Conservation (phyloP, 2,329 filamentous ascomycete species). For the Aspergillus chevalieri region DNA sequence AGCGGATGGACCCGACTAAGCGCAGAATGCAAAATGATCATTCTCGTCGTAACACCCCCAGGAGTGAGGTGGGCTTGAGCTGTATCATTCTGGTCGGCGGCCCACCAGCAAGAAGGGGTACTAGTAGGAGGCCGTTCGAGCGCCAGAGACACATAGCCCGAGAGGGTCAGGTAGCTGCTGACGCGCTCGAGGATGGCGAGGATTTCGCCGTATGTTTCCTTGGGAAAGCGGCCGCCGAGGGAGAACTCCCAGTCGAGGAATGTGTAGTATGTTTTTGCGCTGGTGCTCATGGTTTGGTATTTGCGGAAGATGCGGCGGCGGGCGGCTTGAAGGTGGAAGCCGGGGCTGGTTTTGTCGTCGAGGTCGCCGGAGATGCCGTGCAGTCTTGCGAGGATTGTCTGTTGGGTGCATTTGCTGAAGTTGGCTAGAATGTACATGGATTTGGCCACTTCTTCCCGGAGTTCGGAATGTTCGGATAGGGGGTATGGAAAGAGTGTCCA, state of each 20-base stretch:
- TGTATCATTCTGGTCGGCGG: not conserved
- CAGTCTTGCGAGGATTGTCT: not conserved
- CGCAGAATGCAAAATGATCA: no score
- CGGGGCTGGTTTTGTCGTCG: not conserved
- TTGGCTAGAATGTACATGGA: not conserved
- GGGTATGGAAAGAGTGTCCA: not conserved
- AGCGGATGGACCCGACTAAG: no score
- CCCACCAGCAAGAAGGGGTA: not conserved
- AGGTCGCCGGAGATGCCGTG: not conserved
- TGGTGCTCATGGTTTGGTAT: slow-evolving; percentile 1
- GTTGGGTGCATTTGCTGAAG: not conserved
- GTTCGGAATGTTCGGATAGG: not conserved
- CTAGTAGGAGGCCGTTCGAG: not conserved
- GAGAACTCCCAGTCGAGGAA: not conserved
- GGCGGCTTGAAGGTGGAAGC: not conserved
- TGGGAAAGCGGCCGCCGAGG: not conserved
- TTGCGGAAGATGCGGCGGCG: not conserved
- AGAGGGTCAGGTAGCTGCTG: not conserved
- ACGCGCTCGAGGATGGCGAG: not conserved
- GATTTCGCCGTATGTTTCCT: slow-evolving; percentile 1
- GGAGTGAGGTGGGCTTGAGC: not conserved
- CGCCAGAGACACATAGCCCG: not conserved
- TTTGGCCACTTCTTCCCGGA: not conserved
- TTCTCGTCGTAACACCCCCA: no score
- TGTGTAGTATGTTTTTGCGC: not conserved